phyloP scores from a whole-genome alignment of 257 asterid genomes.

The Capsicum chinense region DNA sequence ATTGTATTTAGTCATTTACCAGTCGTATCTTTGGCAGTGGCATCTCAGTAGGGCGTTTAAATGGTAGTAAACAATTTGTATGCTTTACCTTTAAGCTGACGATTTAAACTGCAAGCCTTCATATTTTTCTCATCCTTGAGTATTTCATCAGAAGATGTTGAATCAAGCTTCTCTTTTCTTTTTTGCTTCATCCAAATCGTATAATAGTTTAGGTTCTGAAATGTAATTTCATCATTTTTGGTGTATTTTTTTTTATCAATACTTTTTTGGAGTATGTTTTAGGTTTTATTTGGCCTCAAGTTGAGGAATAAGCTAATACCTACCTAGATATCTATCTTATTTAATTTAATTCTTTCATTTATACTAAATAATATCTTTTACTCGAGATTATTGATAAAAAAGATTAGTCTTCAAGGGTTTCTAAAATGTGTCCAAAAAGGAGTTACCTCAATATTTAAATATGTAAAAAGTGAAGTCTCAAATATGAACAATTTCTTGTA shows the following conservation, averaged over 20 bases:
- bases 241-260: neutral
- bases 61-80: neutral
- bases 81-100: constrained; percentile 1
- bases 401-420: neutral
- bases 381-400: neutral
- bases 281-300: constrained; percentile 6
- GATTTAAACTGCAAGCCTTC: constrained; percentile 7
- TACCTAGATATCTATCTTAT: neutral
- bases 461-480: constrained; percentile 6
- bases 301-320: constrained; percentile 9
- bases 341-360: neutral
- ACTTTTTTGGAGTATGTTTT: neutral
- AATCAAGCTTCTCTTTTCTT: neutral
- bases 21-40: constrained; percentile 11
- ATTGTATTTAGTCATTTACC: neutral
- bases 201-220: constrained; percentile 11
- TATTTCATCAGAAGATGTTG: constrained; percentile 15
- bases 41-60: neutral
- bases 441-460: constrained; percentile 7
- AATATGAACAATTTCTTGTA: neutral
- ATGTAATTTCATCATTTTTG: neutral
- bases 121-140: neutral
- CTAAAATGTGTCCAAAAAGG: neutral
- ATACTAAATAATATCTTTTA: neutral
- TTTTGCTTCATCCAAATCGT: neutral